Percentiles rank a stretch among this genome's conserved stretches.
Conservation (phyloP, 768 basidiomycete genomes). For the Xanthoconium stramineum region DNA sequence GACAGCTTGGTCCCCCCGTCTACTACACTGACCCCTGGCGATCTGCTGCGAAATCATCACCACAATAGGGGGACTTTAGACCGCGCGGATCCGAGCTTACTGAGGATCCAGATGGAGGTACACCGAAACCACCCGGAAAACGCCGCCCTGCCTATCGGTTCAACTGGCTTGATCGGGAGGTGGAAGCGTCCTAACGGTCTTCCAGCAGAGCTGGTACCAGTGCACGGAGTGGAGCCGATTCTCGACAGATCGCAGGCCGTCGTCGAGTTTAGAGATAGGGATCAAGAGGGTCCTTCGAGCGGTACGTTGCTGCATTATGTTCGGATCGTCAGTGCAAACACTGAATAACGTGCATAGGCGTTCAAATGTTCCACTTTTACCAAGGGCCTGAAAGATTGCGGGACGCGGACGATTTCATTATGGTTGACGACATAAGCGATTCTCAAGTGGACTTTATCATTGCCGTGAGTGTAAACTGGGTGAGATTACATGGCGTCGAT, state of each 20-base stretch:
- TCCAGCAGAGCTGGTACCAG: not conserved
- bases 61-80: not conserved
- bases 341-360: not conserved
- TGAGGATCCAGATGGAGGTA: not conserved
- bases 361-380: not conserved
- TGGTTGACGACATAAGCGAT: not conserved
- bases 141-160: not conserved
- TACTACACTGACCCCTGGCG: not conserved
- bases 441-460: not conserved
- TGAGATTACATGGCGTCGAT: too few species aligned
- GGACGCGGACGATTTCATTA: not conserved
- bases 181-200: not conserved
- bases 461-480: not conserved
- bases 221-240: not conserved
- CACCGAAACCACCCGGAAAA: not conserved
- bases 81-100: not conserved
- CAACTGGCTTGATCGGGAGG: not conserved
- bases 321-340: not conserved
- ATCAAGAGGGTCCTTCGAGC: not conserved
- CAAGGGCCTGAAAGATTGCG: not conserved
- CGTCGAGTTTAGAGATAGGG: conserved; percentile 3
- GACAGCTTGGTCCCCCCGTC: not conserved
- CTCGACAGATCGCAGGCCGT: too few species aligned
- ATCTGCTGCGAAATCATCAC: conserved; percentile 1
- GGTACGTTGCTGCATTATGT: not conserved